Conservation (phyloP, 495 filamentous ascomycete genomes). For the Aspergillus heteromorphus region DNA sequence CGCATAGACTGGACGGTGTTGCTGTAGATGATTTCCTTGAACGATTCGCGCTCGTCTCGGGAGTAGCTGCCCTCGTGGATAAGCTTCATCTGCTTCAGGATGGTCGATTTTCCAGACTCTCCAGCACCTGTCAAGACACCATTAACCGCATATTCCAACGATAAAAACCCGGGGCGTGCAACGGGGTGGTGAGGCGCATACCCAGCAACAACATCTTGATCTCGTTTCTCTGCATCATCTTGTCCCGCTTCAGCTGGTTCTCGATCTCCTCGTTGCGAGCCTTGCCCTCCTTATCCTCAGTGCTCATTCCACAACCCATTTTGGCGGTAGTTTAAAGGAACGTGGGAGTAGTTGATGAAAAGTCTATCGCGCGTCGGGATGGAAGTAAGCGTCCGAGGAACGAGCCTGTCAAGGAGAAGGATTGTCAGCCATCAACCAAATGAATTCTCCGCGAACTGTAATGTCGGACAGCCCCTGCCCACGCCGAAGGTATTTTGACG, state of each 20-base stretch:
- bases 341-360: slow-evolving; percentile 14
- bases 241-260: slow-evolving; percentile 93
- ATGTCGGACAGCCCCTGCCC: neutral
- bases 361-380: slow-evolving; percentile 3
- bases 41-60: slow-evolving; percentile 52
- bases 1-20: slow-evolving; percentile 96
- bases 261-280: slow-evolving; percentile 98
- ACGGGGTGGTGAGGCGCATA: slow-evolving; percentile 40
- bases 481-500: slow-evolving; percentile 12
- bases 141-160: slow-evolving; percentile 10
- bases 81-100: slow-evolving; percentile 96
- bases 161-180: neutral
- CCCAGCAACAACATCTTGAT: slow-evolving; percentile 99
- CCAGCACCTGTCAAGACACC: slow-evolving; percentile 67
- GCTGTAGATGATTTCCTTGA: slow-evolving; percentile 97
- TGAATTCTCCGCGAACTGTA: slow-evolving; percentile 16
- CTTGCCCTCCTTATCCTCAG: slow-evolving; percentile 99
- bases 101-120: slow-evolving; percentile 99
- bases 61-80: slow-evolving; percentile 55
- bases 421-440: slow-evolving; percentile 12
- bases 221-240: slow-evolving; percentile 92
- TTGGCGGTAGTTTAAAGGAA: slow-evolving; percentile 46
- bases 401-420: slow-evolving; percentile 18
- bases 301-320: slow-evolving; percentile 99
- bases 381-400: neutral